These are phyloP conservation scores for Pueraria montana DNA, from an alignment of 306 rosid species.

Conservation along the genomic window DNA sequence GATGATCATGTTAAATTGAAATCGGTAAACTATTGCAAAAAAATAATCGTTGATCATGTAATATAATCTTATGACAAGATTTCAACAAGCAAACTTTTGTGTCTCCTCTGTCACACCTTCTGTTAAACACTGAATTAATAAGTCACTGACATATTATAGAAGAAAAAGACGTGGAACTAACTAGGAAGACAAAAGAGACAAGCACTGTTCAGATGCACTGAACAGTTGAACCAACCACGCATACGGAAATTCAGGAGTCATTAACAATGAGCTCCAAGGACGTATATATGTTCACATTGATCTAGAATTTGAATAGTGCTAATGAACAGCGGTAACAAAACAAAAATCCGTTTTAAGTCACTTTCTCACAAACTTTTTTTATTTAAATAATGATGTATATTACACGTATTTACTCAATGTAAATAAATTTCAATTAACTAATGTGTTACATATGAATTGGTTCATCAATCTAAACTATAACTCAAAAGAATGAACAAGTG, in stretches of 20 bases:
- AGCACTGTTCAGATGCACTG: slow-evolving; percentile 50
- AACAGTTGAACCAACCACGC: slow-evolving; percentile 49
- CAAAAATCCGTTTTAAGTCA: too few relatives aligned
- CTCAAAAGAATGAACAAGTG: too few relatives aligned
- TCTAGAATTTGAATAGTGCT: not conserved
- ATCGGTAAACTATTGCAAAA: too few relatives aligned
- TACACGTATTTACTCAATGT: not conserved
- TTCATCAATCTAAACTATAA: not conserved
- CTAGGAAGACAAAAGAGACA: slow-evolving; percentile 47
- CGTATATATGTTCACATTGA: not conserved
- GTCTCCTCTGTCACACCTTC: slow-evolving; percentile 36
- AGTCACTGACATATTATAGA: slow-evolving; percentile 41
- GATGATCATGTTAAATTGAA: not conserved
- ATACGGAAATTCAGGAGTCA: slow-evolving; percentile 35
- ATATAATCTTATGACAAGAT: slow-evolving; percentile 7
- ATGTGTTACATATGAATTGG: not conserved
- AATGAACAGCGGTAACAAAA: not conserved
- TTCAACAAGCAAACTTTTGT: slow-evolving; percentile 25
- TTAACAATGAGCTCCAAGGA: slow-evolving; percentile 3
- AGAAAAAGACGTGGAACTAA: slow-evolving; percentile 43
- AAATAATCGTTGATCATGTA: not conserved
- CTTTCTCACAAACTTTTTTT: too few relatives aligned
- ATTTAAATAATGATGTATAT: too few relatives aligned
- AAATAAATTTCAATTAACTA: not conserved
- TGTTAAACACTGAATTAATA: slow-evolving; percentile 47